These are phyloP conservation scores for Aeschynomene evenia DNA, from an alignment of 306 rosid species.

Conservation along the genomic window DNA sequence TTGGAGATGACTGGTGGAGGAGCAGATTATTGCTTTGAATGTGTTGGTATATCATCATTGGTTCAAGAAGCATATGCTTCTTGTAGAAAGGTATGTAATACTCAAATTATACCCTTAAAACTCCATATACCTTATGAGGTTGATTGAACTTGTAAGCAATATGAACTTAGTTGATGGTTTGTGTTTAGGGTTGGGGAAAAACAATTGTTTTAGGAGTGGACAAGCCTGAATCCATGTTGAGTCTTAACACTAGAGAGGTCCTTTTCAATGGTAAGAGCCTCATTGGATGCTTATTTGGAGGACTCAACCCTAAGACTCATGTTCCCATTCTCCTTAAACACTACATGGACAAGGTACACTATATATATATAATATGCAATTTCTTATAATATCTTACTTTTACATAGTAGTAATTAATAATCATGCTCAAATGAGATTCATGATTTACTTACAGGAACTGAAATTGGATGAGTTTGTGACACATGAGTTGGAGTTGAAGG, in stretches of 20 bases:
- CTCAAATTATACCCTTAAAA: not conserved
- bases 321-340: conserved; percentile 71
- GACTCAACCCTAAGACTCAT: conserved; percentile 75
- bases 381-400: too few relatives aligned
- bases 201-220: conserved; percentile 76
- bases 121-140: not conserved
- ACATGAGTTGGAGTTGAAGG: conserved; percentile 62
- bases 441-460: conserved; percentile 53
- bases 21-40: conserved; percentile 86
- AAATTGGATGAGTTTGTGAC: conserved; percentile 76
- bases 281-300: conserved; percentile 72
- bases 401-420: not conserved
- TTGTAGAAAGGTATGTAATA: conserved; percentile 64
- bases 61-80: conserved; percentile 80
- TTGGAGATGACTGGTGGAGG: conserved; percentile 69
- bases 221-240: conserved; percentile 55
- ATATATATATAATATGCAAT: too few relatives aligned
- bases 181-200: conserved; percentile 87
- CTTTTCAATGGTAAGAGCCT: conserved; percentile 60
- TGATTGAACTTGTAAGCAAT: not conserved
- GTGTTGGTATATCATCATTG: conserved; percentile 69
- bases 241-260: conserved; percentile 41
- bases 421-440: too few relatives aligned
- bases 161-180: not conserved
- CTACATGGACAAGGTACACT: conserved; percentile 68